Evolutionary conservation across 176 grass and related monocot genomes (phyloP), one percentile per base, ranked within the genome.

Genomic region (Melocanna baccifera): DNA sequence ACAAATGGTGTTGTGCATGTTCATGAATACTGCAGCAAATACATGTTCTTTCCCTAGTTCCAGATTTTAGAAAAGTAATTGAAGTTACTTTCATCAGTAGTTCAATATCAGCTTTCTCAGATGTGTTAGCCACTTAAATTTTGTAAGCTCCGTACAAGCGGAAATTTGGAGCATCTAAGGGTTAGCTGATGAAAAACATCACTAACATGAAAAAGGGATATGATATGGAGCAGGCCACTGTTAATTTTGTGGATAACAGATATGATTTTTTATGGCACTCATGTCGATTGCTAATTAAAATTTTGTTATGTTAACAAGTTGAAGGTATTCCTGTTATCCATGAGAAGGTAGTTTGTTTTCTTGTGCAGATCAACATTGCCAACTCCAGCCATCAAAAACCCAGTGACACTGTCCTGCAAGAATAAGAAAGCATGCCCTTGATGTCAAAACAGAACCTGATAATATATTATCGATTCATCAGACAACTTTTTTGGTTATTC

Each of bases 291-390:
- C 62, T 78, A 23, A 46, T 10, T 6, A 41, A 59, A 22, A 76
- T 41, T 48, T 6, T 63, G 3, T 23, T 48, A 62, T 46, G 68
- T 0, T 58, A 78, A 23, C 14, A 71, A 78, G 28, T 46, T 64
- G 4, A 59, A 14, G 73, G 15, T 40, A 67, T 5, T 85, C 79
- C 87, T 89, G 87, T 89, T 89, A 57, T 89, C 87, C 25, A 88
- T 81, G 51, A 88, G 73, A 32, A 88, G 86, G 46, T 85, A 88
- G 29, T 84, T 88, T 46, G 86, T 88, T 72, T 78, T 78, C 81
- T 84, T 88, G 56, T 73, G 74, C 43, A 88, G 74, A 79, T 88
- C 87, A 83, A 88, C 81, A 85, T 88, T 88, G 55, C 87, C 87
- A 61, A 88, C 87, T 62, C 81, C 87, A 41, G 87, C 87, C 87